Conservation (phyloP, 148 eudicot species). For the Rhododendron ferrugineum region DNA sequence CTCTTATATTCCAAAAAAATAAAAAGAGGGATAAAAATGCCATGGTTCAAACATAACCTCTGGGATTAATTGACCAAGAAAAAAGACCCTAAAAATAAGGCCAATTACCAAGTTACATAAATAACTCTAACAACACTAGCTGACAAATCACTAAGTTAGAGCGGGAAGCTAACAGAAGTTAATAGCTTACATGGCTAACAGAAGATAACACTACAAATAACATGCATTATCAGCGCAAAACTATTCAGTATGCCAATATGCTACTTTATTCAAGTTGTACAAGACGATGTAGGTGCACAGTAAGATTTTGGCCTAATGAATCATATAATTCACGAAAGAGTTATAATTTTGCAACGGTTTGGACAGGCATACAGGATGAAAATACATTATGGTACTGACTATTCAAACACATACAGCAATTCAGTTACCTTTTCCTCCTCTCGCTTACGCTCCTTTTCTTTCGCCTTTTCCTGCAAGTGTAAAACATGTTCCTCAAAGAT, state of each 20-base stretch:
- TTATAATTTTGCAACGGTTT: background rate
- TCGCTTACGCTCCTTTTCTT: slow-evolving; percentile 88
- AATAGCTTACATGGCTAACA: background rate
- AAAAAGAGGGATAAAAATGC: background rate
- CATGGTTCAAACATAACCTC: background rate
- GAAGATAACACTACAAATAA: background rate
- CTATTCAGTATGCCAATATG: background rate
- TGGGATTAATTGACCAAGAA: background rate
- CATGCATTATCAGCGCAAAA: background rate
- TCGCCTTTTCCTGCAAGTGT: slow-evolving; percentile 75
- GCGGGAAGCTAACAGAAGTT: background rate
- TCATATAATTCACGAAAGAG: background rate
- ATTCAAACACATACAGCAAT: background rate
- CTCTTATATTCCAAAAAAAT: background rate
- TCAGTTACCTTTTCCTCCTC: slow-evolving; percentile 87
- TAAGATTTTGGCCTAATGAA: background rate
- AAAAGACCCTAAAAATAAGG: background rate
- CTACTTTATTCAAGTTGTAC: background rate
- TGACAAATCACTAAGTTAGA: background rate
- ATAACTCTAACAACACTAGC: background rate
- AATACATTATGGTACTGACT: background rate
- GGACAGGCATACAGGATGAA: background rate
- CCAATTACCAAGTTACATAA: background rate
- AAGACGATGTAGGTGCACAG: background rate
- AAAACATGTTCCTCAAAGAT: slow-evolving; percentile 65